Evolutionary conservation across 768 basidiomycete genomes (phyloP).

Genomic region (Mrakia blollopis): DNA sequence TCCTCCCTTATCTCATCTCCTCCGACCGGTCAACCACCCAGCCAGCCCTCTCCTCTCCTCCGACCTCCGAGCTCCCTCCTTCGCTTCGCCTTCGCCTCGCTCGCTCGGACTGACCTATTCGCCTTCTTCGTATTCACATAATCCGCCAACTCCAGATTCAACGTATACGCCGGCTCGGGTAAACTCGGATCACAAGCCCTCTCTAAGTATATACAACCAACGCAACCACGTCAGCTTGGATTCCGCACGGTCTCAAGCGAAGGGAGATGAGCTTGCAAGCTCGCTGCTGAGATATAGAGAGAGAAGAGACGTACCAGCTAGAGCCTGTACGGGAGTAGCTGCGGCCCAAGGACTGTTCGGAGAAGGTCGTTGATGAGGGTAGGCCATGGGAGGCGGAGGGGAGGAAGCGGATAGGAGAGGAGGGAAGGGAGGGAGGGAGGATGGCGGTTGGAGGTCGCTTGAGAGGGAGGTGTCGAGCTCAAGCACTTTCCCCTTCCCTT

Average conservation of each 20-base stretch:
- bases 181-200: constrained; percentile 81
- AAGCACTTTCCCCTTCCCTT: background rate
- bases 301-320: constrained; percentile 40
- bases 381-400: background rate
- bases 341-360: constrained; percentile 38
- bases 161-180: constrained; percentile 82
- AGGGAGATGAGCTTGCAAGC: background rate
- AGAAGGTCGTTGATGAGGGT: background rate
- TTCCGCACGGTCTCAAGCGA: background rate
- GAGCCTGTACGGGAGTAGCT: constrained; percentile 41
- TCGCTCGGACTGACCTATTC: constrained; percentile 65
- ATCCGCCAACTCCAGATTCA: constrained; percentile 90
- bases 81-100: background rate
- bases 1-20: background rate
- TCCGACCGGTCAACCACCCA: too few species aligned
- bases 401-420: background rate
- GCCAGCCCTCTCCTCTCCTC: background rate
- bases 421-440: background rate
- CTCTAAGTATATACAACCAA: constrained; percentile 40
- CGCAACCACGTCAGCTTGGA: background rate
- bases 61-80: background rate
- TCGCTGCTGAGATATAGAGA: too few species aligned
- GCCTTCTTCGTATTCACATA: constrained; percentile 92
- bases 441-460: background rate
- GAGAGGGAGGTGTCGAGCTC: background rate